phyloP scores from a whole-genome alignment of 768 basidiomycete genomes.

The Collybia sp. region DNA sequence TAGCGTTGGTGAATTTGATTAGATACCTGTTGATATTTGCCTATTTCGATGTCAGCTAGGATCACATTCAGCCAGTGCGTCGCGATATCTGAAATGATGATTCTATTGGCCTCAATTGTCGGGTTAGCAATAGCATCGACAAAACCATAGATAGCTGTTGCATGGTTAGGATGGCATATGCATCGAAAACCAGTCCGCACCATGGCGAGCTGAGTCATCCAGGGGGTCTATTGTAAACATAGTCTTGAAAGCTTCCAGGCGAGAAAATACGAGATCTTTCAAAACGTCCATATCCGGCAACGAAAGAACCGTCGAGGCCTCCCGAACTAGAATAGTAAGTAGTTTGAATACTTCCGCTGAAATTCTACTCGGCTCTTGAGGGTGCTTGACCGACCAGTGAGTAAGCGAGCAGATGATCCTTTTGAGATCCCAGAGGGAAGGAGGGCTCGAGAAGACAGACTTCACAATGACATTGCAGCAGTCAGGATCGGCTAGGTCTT shows the following conservation, averaged over 20 bases:
- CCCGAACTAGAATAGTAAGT: constrained; percentile 14
- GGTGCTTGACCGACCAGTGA: too few species aligned
- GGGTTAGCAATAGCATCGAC: constrained; percentile 6
- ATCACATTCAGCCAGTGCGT: constrained; percentile 31
- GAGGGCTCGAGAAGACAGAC: too few species aligned
- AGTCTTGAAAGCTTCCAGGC: constrained; percentile 22
- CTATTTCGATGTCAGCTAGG: constrained; percentile 6
- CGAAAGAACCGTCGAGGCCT: constrained; percentile 15
- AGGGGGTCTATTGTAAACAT: constrained; percentile 26
- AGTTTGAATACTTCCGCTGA: too few species aligned
- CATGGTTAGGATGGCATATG: too few species aligned
- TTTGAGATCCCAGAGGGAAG: too few species aligned
- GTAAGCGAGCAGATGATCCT: too few species aligned
- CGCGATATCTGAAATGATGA: constrained; percentile 33
- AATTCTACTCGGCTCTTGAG: too few species aligned
- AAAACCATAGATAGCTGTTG: not conserved
- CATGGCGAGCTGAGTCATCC: constrained; percentile 23
- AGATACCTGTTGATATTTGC: not conserved
- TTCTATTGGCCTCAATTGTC: constrained; percentile 27
- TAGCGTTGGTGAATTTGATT: too few species aligned
- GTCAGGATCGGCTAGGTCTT: constrained; percentile 16
- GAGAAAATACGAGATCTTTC: constrained; percentile 36
- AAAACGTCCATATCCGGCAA: too few species aligned
- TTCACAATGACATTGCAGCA: too few species aligned
- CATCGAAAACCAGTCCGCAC: constrained; percentile 14